phyloP scores from a whole-genome alignment of 768 basidiomycete species.

The Chalciporus chontae region DNA sequence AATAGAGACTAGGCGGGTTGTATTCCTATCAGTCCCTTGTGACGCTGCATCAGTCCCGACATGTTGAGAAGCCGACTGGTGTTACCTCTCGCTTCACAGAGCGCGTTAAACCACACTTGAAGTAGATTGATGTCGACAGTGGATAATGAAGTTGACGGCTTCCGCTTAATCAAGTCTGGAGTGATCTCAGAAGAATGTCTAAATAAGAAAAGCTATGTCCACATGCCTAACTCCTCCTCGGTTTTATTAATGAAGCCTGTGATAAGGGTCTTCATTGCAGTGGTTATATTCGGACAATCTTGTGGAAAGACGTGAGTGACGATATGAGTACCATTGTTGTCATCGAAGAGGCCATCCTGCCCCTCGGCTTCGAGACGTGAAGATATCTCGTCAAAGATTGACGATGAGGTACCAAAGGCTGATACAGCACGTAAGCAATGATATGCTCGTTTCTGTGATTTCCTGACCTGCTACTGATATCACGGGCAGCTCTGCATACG shows the following conservation, averaged over 20 bases:
- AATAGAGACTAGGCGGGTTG: conserved; percentile 50
- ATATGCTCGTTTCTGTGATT: not conserved
- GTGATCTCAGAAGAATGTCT: not conserved
- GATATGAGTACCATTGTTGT: conserved; percentile 19
- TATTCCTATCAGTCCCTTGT: conserved; percentile 14
- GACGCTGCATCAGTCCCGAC: not conserved
- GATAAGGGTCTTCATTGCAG: conserved; percentile 55
- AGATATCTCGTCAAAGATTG: conserved; percentile 45
- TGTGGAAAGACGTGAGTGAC: conserved; percentile 53
- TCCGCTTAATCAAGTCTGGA: conserved; percentile 41
- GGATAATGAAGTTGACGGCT: conserved; percentile 49
- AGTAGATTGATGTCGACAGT: conserved; percentile 61
- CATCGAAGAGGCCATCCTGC: conserved; percentile 22
- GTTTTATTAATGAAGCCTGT: conserved; percentile 46
- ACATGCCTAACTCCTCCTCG: conserved; percentile 29
- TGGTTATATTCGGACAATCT: conserved; percentile 51
- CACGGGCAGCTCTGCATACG: conserved; percentile 57
- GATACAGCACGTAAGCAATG: conserved; percentile 3
- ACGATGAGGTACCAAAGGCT: conserved; percentile 45
- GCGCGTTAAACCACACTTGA: conserved; percentile 53
- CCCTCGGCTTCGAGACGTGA: conserved; percentile 31
- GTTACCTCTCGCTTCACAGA: conserved; percentile 38
- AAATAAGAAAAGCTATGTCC: conserved; percentile 9
- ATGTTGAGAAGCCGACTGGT: not conserved
- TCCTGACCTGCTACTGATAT: conserved; percentile 52